phyloP scores from a whole-genome alignment of 805 yeast species.

The Myxozyma mucilagina region DNA sequence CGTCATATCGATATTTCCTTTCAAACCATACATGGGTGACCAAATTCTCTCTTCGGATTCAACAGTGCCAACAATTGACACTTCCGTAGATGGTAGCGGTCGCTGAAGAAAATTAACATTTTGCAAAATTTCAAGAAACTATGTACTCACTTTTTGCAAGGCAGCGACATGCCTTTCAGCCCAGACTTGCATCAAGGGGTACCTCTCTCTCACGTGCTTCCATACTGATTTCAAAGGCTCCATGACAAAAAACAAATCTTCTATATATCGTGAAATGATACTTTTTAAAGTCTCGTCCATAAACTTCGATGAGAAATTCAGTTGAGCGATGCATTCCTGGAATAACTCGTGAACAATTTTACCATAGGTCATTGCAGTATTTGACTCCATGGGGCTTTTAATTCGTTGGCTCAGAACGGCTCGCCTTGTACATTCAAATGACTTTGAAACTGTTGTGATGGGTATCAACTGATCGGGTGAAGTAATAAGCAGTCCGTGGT shows the following conservation, averaged over 20 bases:
- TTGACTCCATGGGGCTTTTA: constrained; percentile 61
- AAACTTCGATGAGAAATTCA: constrained; percentile 43
- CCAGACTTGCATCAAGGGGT: constrained; percentile 37
- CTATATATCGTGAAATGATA: constrained; percentile 32
- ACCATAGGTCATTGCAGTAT: constrained; percentile 74
- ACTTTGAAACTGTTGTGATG: constrained; percentile 78
- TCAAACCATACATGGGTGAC: constrained; percentile 87
- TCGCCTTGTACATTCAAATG: constrained; percentile 69
- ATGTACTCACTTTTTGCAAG: constrained; percentile 8
- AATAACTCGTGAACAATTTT: constrained; percentile 76
- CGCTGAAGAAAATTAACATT: neutral
- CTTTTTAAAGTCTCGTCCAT: constrained; percentile 41
- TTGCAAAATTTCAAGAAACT: neutral
- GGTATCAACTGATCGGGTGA: constrained; percentile 82
- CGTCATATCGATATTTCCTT: constrained; percentile 89
- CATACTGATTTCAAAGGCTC: constrained; percentile 34
- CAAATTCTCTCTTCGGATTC: constrained; percentile 90
- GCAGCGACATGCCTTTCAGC: constrained; percentile 22
- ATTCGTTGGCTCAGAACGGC: constrained; percentile 61
- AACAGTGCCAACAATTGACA: constrained; percentile 62
- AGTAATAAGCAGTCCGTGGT: constrained; percentile 66
- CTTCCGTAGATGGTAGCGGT: constrained; percentile 32
- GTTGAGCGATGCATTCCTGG: constrained; percentile 53
- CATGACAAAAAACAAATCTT: constrained; percentile 33
- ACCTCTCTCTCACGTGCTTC: constrained; percentile 26